Percentiles rank a stretch among this genome's conserved stretches.
Evolutionary conservation across 192 early-diverging fungal genomes (phyloP).

Genomic region (Backusella westeae): DNA sequence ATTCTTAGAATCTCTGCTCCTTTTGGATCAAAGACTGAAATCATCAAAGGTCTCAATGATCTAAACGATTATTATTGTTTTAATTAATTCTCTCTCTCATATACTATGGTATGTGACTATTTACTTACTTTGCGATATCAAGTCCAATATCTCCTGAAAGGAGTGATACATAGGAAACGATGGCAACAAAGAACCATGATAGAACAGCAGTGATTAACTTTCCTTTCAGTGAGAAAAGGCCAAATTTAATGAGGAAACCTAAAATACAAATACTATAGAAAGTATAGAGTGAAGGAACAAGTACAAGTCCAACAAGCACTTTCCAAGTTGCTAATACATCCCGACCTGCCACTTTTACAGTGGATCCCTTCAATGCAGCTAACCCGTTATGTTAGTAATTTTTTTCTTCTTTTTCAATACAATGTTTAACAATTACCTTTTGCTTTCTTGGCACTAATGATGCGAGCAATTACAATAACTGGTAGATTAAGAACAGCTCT

Average conservation of each 20-base stretch:
- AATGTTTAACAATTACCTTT: constrained; percentile 33
- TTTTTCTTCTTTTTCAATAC: too few relatives aligned
- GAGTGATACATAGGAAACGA: constrained; percentile 63
- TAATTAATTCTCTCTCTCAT: neutral
- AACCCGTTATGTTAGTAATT: neutral
- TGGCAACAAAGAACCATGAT: constrained; percentile 27
- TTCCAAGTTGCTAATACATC: constrained; percentile 99
- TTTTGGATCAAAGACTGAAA: constrained; percentile 61
- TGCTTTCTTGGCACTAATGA: constrained; percentile 51
- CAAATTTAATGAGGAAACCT: constrained; percentile 18
- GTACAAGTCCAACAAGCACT: constrained; percentile 70
- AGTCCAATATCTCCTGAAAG: constrained; percentile 72
- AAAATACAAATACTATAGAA: constrained; percentile 67
- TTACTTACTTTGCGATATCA: constrained; percentile 63
- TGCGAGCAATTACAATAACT: constrained; percentile 48
- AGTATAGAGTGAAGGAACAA: constrained; percentile 72
- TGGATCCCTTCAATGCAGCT: constrained; percentile 83
- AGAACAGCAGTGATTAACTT: constrained; percentile 22
- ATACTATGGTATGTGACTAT: neutral
- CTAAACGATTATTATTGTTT: constrained; percentile 18
- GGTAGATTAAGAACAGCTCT: constrained; percentile 59
- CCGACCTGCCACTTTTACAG: constrained; percentile 89
- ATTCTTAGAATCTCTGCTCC: constrained; percentile 64
- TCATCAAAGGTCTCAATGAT: constrained; percentile 81
- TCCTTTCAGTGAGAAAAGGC: constrained; percentile 23